Conservation (phyloP, 2,329 filamentous ascomycete genomes). For the Sporothrix pallida region DNA sequence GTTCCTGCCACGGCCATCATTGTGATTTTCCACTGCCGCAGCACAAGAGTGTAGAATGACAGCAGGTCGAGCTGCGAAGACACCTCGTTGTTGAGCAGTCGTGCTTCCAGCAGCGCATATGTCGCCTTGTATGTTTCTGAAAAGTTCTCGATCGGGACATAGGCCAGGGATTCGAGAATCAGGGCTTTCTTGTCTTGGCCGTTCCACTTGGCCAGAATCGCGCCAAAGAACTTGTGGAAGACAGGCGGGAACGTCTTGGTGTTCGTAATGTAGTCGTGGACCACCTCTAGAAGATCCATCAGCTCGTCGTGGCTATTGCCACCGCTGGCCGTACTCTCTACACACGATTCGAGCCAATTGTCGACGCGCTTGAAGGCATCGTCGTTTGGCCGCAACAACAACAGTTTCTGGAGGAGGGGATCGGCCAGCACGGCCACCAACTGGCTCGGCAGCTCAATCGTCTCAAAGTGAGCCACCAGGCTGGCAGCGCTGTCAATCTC, state of each 20-base stretch:
- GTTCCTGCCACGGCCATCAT: conserved; percentile 51
- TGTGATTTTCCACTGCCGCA: conserved; percentile 63
- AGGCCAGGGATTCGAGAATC: conserved; percentile 65
- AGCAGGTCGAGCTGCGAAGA: conserved; percentile 66
- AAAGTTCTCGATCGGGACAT: conserved; percentile 61
- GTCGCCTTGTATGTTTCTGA: conserved; percentile 58
- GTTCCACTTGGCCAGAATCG: conserved; percentile 67
- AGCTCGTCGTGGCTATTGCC: conserved; percentile 55
- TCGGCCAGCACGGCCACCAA: conserved; percentile 77
- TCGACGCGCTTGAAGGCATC: conserved; percentile 59
- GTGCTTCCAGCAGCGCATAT: conserved; percentile 58
- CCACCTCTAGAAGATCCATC: conserved; percentile 60
- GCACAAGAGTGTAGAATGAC: conserved; percentile 68
- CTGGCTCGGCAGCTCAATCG: conserved; percentile 81
- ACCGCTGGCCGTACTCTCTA: conserved; percentile 61
- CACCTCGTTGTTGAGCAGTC: conserved; percentile 55
- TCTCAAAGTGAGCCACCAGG: conserved; percentile 76
- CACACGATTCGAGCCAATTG: conserved; percentile 63
- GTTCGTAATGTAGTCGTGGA: conserved; percentile 61
- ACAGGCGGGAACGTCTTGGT: conserved; percentile 44
- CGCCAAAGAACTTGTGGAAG: conserved; percentile 48
- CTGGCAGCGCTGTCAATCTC: conserved; percentile 74
- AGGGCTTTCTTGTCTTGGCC: conserved; percentile 59
- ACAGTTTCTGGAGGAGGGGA: conserved; percentile 77
- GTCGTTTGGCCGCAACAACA: conserved; percentile 66